These are phyloP conservation scores for Rhizoclosmatium globosum DNA, from an alignment of 192 early-diverging fungal species.

Conservation along the genomic window DNA sequence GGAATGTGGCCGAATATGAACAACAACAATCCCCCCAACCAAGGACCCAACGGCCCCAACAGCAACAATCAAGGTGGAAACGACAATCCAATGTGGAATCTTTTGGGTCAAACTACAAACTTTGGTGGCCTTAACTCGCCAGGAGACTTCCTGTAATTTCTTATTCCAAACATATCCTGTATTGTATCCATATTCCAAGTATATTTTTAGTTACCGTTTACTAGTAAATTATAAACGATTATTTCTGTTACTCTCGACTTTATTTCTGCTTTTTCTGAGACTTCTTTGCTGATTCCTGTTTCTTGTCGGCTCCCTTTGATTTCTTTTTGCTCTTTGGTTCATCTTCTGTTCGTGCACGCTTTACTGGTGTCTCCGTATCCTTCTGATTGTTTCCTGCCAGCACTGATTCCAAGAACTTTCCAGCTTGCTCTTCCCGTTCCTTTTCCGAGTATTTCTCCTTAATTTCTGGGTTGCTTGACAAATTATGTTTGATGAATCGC, in stretches of 20 bases:
- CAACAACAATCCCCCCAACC: not conserved
- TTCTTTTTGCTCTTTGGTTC: not conserved
- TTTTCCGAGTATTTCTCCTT: conserved; percentile 5
- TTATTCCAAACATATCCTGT: not conserved
- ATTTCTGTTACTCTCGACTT: not conserved
- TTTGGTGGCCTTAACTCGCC: not conserved
- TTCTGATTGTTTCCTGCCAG: not conserved
- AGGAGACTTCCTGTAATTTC: not conserved
- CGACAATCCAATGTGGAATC: conserved; percentile 2
- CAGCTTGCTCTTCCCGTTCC: not conserved
- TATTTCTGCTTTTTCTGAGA: not conserved
- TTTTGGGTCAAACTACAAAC: not conserved
- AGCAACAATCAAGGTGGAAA: not conserved
- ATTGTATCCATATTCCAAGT: too few species aligned
- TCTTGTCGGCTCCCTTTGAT: not conserved
- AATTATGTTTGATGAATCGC: conserved; percentile 37
- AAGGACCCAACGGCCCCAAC: not conserved
- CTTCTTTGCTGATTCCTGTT: conserved; percentile 1
- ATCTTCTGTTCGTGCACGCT: not conserved
- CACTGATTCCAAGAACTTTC: conserved; percentile 10
- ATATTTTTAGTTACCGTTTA: too few species aligned
- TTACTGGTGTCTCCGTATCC: too few species aligned
- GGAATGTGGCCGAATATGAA: not conserved
- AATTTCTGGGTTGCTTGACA: conserved; percentile 21
- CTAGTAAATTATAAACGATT: not conserved